Conservation (phyloP, 768 basidiomycete species). For the Boletus vinaceobasis region DNA sequence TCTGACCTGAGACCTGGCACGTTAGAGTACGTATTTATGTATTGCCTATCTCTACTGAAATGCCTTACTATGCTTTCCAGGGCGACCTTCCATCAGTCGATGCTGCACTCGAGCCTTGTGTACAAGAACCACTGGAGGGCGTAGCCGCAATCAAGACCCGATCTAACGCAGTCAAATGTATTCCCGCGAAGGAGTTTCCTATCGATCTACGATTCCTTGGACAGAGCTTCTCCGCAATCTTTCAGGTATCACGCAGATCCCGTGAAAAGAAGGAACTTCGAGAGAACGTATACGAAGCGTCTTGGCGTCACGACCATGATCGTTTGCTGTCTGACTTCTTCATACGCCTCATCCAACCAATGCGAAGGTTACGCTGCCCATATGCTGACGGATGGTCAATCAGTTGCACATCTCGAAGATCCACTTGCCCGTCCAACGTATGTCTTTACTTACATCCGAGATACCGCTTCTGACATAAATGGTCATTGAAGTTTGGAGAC, state of each 20-base stretch:
- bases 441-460: background rate
- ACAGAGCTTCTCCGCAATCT: constrained; percentile 10
- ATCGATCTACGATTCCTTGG: background rate
- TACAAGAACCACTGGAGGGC: no score
- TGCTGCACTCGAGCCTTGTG: no score
- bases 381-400: background rate
- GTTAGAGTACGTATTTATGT: no score
- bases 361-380: background rate
- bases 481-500: background rate
- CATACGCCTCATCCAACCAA: background rate
- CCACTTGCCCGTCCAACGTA: constrained; percentile 2
- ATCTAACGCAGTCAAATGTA: no score
- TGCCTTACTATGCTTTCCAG: no score
- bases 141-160: no score
- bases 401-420: background rate
- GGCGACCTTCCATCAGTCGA: no score
- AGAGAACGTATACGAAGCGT: background rate
- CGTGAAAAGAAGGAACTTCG: background rate
- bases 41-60: no score
- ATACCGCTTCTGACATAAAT: background rate
- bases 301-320: constrained; percentile 10
- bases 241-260: constrained; percentile 8
- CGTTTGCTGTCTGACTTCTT: constrained; percentile 11
- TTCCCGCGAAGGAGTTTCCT: no score
- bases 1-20: no score